A percentile compares a stretch with the other conserved stretches of the same genome.
These are phyloP conservation scores for Psilocybe cubensis DNA, from an alignment of 768 basidiomycete genomes.

Conservation along the genomic window DNA sequence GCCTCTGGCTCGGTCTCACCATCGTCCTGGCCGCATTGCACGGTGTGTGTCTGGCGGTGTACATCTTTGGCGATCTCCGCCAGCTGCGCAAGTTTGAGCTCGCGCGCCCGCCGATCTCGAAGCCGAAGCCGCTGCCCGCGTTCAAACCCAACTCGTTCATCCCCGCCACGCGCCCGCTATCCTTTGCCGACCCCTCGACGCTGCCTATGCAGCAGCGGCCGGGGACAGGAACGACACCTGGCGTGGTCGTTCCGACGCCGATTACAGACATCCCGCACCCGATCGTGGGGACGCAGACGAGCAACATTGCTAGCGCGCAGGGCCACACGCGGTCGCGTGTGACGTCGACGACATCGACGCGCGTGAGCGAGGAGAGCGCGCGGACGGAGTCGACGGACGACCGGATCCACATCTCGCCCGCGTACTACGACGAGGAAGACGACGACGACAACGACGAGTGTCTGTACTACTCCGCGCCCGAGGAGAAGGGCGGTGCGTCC, in stretches of 20 bases:
- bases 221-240: too few species aligned
- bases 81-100: conserved; percentile 82
- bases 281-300: too few species aligned
- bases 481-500: conserved; percentile 2
- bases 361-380: conserved; percentile 4
- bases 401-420: conserved; percentile 44
- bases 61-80: conserved; percentile 78
- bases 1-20: conserved; percentile 71
- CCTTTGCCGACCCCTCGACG: conserved; percentile 16
- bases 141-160: conserved; percentile 17
- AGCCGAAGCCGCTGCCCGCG: conserved; percentile 40
- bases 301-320: too few species aligned
- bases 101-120: conserved; percentile 66
- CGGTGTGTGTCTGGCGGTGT: conserved; percentile 79
- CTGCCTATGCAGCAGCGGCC: conserved; percentile 15
- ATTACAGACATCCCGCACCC: conserved; percentile 8
- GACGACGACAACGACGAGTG: conserved; percentile 22
- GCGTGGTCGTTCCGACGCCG: conserved; percentile 3
- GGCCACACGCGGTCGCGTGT: conserved; percentile 17
- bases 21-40: conserved; percentile 65
- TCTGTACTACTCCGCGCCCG: conserved; percentile 3
- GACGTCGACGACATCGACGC: conserved; percentile 10
- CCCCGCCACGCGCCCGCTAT: conserved; percentile 16
- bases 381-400: conserved; percentile 19
- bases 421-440: conserved; percentile 43